Base-by-base conservation (phyloP, 2,329 filamentous ascomycete genomes). In the Gliomastix tumulicola region DNA sequence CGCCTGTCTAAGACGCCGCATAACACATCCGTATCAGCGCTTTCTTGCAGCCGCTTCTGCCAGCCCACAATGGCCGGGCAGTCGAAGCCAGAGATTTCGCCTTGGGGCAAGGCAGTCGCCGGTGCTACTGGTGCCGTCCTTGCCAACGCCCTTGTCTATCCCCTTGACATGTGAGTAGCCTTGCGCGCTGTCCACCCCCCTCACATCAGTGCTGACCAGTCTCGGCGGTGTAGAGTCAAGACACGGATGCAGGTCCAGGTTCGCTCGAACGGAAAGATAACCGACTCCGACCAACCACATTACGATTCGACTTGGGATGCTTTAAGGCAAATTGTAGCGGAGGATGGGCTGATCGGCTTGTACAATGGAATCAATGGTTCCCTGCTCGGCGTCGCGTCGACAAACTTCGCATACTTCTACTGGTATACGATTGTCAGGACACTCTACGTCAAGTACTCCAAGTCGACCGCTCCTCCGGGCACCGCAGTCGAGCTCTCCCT, bases 331-430 rank as follows among this genome's bases (percentile, higher is more conserved):
- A 97, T 98, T 46, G 63, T 85, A 23, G 75, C 80, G 39, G 79
- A 77, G 36, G 92, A 98, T 48, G 92, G 92, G 21, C 39, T 92
- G 8, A 53, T 68, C 32, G 92, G 92, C 7, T 76, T 98, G 7
- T 98, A 98, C 54, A 79, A 85, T 36, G 92, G 92, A 42, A 89
- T 98, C 58, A 74, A 79, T 41, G 89, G 90, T 35, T 80, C 89
- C 5, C 69, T 98, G 15, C 66, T 97, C 35, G 92, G 92, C 37
- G 92, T 98, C 23, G 90, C 88, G 2, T 96, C 89, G 19, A 97
- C 90, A 36, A 98, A 98, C 62, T 98, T 98, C 57, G 92, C 92
- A 51, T 98, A 98, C 66, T 98, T 98, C 60, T 98, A 98, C 68
- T 97, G 90, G 89, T 97, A 97, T 60, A 90, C 88, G 6, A 66